Evolutionary conservation across 1,284 basidiomycete species (phyloP), one percentile per base, ranked within the genome.

Genomic region (Leccinum subrobustum): DNA sequence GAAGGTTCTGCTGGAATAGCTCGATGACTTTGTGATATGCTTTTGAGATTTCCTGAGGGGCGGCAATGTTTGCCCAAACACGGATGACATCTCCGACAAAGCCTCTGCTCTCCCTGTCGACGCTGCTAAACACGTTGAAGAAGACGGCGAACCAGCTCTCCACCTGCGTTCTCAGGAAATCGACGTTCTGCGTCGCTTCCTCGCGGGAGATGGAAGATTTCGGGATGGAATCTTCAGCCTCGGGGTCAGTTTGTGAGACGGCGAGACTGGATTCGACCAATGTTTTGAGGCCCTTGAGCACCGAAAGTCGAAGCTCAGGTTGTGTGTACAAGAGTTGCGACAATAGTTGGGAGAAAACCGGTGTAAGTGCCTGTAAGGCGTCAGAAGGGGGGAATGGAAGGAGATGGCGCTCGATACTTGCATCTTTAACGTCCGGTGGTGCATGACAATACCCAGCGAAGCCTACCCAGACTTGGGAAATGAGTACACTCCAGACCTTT

Each of bases 91-190:
- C 94, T 42, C 94, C 92, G n/a, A 98, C 87, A 76, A 88, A 83
- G 3, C 87, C 88, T 53, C 94, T 85, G 52, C 83, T 84, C 64
- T 96, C 93, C 52, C 86, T 81, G 3, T 84, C 85, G 23, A 92
- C 85, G 68, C 87, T 95, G 63, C 91, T 85, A 75, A 98, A 98
- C n/a, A 99, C 89, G 72, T 99, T 98, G 81, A 98, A 96, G 51
- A 98, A 81, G 4, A 98, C 93, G 0, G 94, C 90, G 27, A 98
- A 84, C 88, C 97, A 96, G 70, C 93, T 96, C 71, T 95, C 92
- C 0, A 88, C 89, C 69, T 98, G 89, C 0, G 81, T 81, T 54
- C 85, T 86, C 60, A 99, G 80, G 73, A 93, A 91, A 2, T 74
- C 79, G 25, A 98, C 68, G 69, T 96, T 96, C 54, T 78, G 79